Evolutionary conservation across 306 rosid genomes (phyloP), one percentile per base, ranked within the genome.

Genomic region (Prosopis cineraria): DNA sequence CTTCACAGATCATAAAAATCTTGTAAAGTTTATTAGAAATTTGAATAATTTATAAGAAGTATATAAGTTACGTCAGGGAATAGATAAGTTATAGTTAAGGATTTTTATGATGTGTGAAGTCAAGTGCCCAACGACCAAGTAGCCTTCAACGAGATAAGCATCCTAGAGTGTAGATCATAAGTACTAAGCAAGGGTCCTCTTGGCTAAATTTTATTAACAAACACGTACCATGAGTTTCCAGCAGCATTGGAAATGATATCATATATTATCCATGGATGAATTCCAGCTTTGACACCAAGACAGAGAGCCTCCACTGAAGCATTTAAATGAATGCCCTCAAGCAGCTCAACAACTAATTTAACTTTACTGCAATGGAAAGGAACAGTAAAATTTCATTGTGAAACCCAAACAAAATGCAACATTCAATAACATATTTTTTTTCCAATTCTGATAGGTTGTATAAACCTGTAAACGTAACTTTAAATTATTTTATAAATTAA

Each of bases 171-270:
- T 55, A 71, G 79, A 70, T 25, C 34, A 56, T 53, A 70, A 56
- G 43, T 16, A 63, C 10, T 22, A 14, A 55, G 62, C 65, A 63
- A 33, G 60, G 34, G 36, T 60, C 60, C 43, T 73, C 48, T 55
- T 53, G 40, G 64, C 53, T 53, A 67, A 30, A 63, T 81, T 55
- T 52, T 78, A 74, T 43, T 20, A 58, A 22, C 55, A 44, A 75
- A n/a, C 39, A 75, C 88, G 3, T 77, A 90, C 98, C 98, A 94
- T 63, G 98, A 94, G 84, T 85, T 94, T 79, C 98, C 98, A 59
- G 98, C 97, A 29, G 97, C 97, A 78, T 94, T 92, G 74, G 98
- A 94, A 83, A 94, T 92, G 74, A 94, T 94, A 81, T 88, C 91
- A 74, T 87, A 89, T 81, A 94, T 87, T 58, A 92, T 94, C 90